Percentiles rank a stretch among this genome's conserved stretches.
These are phyloP conservation scores for Chaetomium globosum DNA, from an alignment of 2,329 filamentous ascomycete genomes.

Conservation along the genomic window DNA sequence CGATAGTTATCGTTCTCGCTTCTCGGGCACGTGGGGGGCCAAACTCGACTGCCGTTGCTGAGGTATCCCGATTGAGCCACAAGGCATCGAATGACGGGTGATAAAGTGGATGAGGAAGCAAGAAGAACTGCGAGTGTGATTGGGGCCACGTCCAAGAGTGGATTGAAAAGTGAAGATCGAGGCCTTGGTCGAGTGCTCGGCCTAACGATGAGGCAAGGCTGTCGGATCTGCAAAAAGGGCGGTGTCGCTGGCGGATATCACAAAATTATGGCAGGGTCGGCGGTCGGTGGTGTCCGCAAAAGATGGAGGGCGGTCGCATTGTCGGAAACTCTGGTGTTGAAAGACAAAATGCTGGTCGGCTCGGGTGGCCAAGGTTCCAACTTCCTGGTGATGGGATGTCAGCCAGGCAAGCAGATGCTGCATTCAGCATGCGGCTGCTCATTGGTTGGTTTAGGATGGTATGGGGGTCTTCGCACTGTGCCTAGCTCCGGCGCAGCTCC, in stretches of 20 bases:
- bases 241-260: neutral
- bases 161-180: slow-evolving; percentile 4
- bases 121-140: slow-evolving; percentile 12
- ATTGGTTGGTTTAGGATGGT: slow-evolving; percentile 7
- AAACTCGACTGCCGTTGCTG: neutral
- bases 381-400: slow-evolving; percentile 27
- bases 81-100: neutral
- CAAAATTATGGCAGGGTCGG: neutral
- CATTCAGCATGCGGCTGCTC: neutral
- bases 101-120: slow-evolving; percentile 1
- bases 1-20: neutral
- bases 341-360: neutral
- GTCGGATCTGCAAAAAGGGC: neutral
- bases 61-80: neutral
- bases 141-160: slow-evolving; percentile 19
- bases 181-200: neutral
- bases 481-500: neutral
- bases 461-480: neutral
- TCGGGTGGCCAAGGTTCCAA: neutral
- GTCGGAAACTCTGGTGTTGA: neutral
- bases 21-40: neutral
- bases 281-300: slow-evolving; percentile 5
- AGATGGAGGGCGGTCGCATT: slow-evolving; percentile 8
- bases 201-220: neutral
- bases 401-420: slow-evolving; percentile 14